Conservation (phyloP, 768 basidiomycete species). For the Macrolepiota fuliginosa region DNA sequence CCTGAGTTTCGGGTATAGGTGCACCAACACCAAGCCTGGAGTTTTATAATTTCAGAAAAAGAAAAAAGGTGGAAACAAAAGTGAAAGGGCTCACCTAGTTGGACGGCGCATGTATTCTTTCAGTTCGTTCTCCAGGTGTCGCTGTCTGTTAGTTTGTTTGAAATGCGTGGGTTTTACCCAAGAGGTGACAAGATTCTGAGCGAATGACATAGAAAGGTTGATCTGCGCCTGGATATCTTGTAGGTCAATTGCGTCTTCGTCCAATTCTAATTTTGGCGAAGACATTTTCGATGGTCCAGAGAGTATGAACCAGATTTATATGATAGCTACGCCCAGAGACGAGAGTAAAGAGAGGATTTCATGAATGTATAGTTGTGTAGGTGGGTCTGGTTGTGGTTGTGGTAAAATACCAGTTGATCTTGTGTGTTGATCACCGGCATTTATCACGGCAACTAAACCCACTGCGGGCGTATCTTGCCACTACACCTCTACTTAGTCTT, state of each 20-base stretch:
- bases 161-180: constrained; percentile 66
- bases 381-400: background rate
- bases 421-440: background rate
- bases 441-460: constrained; percentile 2
- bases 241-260: constrained; percentile 59
- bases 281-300: constrained; percentile 19
- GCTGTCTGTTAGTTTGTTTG: constrained; percentile 30
- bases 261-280: constrained; percentile 21
- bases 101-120: constrained; percentile 69
- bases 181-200: constrained; percentile 69
- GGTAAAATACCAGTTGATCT: background rate
- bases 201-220: constrained; percentile 75
- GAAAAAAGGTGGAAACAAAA: constrained; percentile 5
- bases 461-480: background rate
- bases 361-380: background rate
- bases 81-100: constrained; percentile 51
- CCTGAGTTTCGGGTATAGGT: constrained; percentile 46
- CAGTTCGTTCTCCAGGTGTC: constrained; percentile 51
- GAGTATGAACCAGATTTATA: background rate
- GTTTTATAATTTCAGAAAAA: constrained; percentile 1
- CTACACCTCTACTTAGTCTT: background rate
- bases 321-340: background rate
- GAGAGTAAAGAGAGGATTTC: background rate
- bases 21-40: constrained; percentile 76
- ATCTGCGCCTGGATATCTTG: constrained; percentile 81